A percentile compares a stretch with the other conserved stretches of the same genome.
These are phyloP conservation scores for Leccinum pallidistipes DNA, from an alignment of 1,284 basidiomycete species.

Conservation along the genomic window DNA sequence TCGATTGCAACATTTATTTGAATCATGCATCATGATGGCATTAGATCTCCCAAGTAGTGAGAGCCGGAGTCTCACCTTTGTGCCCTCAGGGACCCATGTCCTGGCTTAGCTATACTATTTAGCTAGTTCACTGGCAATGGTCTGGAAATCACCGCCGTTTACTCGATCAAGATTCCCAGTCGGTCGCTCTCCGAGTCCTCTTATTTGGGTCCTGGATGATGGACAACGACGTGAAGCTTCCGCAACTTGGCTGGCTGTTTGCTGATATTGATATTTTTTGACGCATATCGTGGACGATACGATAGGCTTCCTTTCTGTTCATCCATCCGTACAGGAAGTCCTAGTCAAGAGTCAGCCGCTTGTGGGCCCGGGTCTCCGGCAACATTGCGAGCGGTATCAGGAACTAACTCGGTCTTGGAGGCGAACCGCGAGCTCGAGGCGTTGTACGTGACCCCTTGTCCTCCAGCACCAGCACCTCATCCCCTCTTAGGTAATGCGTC, in stretches of 20 bases:
- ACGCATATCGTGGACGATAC: too few species aligned
- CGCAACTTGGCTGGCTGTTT: too few species aligned
- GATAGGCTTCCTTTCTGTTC: too few species aligned
- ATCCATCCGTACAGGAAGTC: too few species aligned
- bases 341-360: neutral
- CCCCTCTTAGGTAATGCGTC: neutral
- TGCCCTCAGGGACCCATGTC: neutral
- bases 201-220: too few species aligned
- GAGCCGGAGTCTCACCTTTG: neutral
- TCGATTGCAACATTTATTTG: neutral
- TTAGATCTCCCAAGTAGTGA: neutral
- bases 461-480: neutral
- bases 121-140: too few species aligned
- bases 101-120: too few species aligned
- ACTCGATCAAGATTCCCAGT: too few species aligned
- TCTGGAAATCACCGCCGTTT: too few species aligned
- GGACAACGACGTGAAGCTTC: too few species aligned
- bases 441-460: conserved; percentile 4
- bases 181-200: too few species aligned
- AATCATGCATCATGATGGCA: neutral
- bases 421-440: conserved; percentile 23
- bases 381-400: conserved; percentile 14
- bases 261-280: too few species aligned
- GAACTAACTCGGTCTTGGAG: conserved; percentile 27
- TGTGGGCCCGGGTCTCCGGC: neutral